Evolutionary conservation across 805 yeast species (phyloP).

Genomic region (Ogataea polymorpha): DNA sequence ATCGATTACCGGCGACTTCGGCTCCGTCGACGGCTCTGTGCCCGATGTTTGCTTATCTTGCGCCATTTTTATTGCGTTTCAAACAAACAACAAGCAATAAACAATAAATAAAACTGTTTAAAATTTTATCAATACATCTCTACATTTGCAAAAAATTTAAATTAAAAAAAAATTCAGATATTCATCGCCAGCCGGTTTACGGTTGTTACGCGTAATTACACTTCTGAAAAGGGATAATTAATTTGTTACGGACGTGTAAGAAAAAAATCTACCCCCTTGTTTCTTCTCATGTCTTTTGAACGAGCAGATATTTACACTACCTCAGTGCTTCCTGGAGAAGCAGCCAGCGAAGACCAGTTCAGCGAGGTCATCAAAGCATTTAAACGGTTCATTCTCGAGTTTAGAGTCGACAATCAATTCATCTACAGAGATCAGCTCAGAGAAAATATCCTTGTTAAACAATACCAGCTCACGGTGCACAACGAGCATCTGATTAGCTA

Average conservation of each 20-base stretch:
- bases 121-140: constrained; percentile 12
- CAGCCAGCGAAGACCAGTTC: constrained; percentile 57
- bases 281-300: constrained; percentile 60
- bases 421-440: constrained; percentile 88
- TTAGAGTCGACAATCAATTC: constrained; percentile 77
- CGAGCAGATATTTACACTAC: constrained; percentile 72
- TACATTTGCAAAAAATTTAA: constrained; percentile 3
- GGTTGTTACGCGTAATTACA: constrained; percentile 8
- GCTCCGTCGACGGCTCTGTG: background rate
- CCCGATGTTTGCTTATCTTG: constrained; percentile 1
- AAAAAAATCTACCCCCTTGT: constrained; percentile 4
- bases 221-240: constrained; percentile 7
- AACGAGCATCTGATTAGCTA: constrained; percentile 82
- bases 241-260: constrained; percentile 10
- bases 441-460: constrained; percentile 76
- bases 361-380: constrained; percentile 75
- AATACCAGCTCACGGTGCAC: constrained; percentile 69
- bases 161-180: no score
- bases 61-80: constrained; percentile 1
- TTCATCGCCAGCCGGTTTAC: background rate
- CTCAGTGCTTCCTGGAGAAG: constrained; percentile 83
- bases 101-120: constrained; percentile 2
- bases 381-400: constrained; percentile 78
- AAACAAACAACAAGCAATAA: constrained; percentile 5
- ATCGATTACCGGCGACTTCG: constrained; percentile 10